Evolutionary conservation across 371 early-diverging fungal species (phyloP).

Genomic region (Mucor saturninus): DNA sequence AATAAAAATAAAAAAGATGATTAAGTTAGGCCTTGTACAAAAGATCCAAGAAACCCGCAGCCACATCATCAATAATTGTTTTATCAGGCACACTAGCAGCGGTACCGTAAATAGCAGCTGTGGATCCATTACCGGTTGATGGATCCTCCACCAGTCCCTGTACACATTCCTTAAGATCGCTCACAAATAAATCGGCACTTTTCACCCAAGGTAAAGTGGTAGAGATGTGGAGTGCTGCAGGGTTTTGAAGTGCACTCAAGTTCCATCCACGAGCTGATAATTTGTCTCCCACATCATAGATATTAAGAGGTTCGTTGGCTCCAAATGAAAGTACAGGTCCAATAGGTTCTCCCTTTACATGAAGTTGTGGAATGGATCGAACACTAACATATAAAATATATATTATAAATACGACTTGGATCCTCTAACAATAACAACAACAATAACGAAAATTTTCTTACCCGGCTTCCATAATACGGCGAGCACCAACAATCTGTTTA

Average conservation of each 20-base stretch:
- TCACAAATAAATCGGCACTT: slow-evolving; percentile 74
- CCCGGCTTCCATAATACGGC: slow-evolving; percentile 69
- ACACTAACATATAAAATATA: slow-evolving; percentile 33
- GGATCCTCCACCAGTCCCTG: slow-evolving; percentile 71
- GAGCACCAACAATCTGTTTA: slow-evolving; percentile 79
- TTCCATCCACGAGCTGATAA: slow-evolving; percentile 82
- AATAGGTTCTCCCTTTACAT: slow-evolving; percentile 85
- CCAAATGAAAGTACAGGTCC: slow-evolving; percentile 89
- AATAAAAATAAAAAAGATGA: background rate
- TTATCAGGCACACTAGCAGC: slow-evolving; percentile 88
- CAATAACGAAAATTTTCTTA: background rate
- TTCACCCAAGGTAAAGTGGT: slow-evolving; percentile 83
- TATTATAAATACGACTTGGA: background rate
- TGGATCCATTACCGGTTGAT: slow-evolving; percentile 68
- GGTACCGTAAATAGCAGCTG: slow-evolving; percentile 91
- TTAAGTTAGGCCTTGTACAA: slow-evolving; percentile 69
- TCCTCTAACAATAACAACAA: background rate
- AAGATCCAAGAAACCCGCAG: slow-evolving; percentile 84
- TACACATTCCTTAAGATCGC: slow-evolving; percentile 82
- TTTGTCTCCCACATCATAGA: slow-evolving; percentile 86
- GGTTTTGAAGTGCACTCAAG: slow-evolving; percentile 88
- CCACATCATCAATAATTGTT: slow-evolving; percentile 83
- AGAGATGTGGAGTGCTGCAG: slow-evolving; percentile 89
- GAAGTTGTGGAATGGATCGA: slow-evolving; percentile 70
- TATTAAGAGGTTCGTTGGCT: slow-evolving; percentile 69